Conservation (phyloP, 805 yeast genomes). For the Pichia nakasei region DNA sequence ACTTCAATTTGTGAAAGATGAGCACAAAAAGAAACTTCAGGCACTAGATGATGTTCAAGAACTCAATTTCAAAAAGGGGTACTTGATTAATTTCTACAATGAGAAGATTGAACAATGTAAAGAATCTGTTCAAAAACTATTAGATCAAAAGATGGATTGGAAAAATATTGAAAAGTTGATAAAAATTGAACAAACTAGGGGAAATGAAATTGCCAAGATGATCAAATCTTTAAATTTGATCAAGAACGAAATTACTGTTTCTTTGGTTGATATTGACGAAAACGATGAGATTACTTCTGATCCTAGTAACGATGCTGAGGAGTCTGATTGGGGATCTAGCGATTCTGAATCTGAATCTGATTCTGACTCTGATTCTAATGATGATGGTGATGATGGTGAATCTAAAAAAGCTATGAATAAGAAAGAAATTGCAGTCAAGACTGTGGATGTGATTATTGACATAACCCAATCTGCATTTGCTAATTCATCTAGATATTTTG, state of each 20-base stretch:
- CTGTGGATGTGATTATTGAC: constrained; percentile 54
- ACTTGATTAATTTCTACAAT: constrained; percentile 59
- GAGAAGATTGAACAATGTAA: constrained; percentile 66
- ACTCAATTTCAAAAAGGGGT: constrained; percentile 59
- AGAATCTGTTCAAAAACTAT: constrained; percentile 50
- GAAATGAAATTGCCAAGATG: constrained; percentile 52
- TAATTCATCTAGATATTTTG: constrained; percentile 76
- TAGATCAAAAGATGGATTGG: constrained; percentile 93
- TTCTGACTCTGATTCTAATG: constrained; percentile 20
- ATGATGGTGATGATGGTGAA: not conserved
- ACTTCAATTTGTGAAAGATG: constrained; percentile 64
- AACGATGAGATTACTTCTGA: constrained; percentile 29
- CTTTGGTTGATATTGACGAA: constrained; percentile 38
- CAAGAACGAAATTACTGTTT: constrained; percentile 55
- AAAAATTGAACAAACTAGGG: constrained; percentile 55
- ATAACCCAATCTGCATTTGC: constrained; percentile 73
- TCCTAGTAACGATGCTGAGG: not conserved
- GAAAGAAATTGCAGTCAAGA: constrained; percentile 13
- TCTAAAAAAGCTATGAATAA: not conserved
- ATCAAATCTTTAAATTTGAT: constrained; percentile 66
- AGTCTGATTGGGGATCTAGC: constrained; percentile 18
- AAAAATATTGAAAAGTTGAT: constrained; percentile 72
- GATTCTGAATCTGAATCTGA: constrained; percentile 28
- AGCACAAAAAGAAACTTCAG: constrained; percentile 61
- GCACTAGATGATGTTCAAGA: constrained; percentile 56